A percentile compares a stretch with the other conserved stretches of the same genome.
Conservation (phyloP, 768 basidiomycete species). For the Agrocybe praecox region DNA sequence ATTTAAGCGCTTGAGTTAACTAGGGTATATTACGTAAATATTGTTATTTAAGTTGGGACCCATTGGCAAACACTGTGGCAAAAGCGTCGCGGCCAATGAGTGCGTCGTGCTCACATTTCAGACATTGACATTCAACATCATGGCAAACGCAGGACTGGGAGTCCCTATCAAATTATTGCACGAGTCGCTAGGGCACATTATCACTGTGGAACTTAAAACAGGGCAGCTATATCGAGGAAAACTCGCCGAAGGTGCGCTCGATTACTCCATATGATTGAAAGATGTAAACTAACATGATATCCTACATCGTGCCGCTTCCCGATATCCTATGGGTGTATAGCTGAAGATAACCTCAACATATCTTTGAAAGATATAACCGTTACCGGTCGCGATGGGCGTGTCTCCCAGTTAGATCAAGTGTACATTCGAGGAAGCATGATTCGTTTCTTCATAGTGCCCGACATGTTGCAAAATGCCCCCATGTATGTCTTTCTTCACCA, state of each 20-base stretch:
- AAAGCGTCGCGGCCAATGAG: neutral
- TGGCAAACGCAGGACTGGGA: slow-evolving; percentile 73
- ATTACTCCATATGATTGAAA: neutral
- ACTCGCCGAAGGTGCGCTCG: slow-evolving; percentile 84
- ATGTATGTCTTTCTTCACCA: slow-evolving; percentile 56
- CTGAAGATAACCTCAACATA: slow-evolving; percentile 98
- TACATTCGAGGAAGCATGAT: slow-evolving; percentile 99
- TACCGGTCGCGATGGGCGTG: slow-evolving; percentile 96
- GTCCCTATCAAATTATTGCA: slow-evolving; percentile 97
- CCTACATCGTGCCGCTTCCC: slow-evolving; percentile 18
- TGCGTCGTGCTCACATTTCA: slow-evolving; percentile 1
- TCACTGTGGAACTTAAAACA: slow-evolving; percentile 98
- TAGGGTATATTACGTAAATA: neutral
- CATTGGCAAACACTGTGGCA: neutral
- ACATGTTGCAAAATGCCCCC: slow-evolving; percentile 98
- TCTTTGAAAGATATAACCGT: slow-evolving; percentile 96
- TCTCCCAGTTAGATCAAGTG: slow-evolving; percentile 98
- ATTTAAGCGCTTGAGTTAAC: too few relatives aligned
- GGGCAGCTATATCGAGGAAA: slow-evolving; percentile 97
- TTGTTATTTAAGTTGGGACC: neutral
- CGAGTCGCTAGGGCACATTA: slow-evolving; percentile 93
- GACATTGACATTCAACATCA: slow-evolving; percentile 29
- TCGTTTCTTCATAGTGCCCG: slow-evolving; percentile 98
- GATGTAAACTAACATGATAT: slow-evolving; percentile 11
- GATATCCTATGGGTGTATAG: slow-evolving; percentile 42